Conservation (phyloP, 2,329 filamentous ascomycete genomes). For the Claviceps digitariae region DNA sequence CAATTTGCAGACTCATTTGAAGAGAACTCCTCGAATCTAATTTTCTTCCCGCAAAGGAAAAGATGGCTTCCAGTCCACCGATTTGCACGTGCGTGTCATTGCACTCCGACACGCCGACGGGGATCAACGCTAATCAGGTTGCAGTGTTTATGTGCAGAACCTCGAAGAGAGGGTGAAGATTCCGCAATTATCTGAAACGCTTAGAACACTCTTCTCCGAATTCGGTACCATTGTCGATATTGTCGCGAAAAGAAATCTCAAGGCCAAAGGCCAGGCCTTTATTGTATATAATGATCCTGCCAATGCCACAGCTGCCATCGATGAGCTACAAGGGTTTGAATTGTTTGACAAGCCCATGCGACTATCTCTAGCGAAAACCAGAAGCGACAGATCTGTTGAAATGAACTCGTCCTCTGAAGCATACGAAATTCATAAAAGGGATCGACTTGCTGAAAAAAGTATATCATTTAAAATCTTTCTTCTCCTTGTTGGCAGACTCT, state of each 20-base stretch:
- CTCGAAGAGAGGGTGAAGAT: slow-evolving; percentile 87
- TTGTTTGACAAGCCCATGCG: slow-evolving; percentile 86
- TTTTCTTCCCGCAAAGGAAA: neutral
- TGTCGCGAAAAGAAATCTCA: slow-evolving; percentile 77
- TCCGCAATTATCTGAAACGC: slow-evolving; percentile 57
- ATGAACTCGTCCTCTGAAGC: slow-evolving; percentile 62
- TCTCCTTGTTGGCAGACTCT: neutral
- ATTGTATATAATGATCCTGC: slow-evolving; percentile 77
- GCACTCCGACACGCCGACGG: slow-evolving; percentile 47
- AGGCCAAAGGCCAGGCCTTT: slow-evolving; percentile 91
- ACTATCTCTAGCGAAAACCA: slow-evolving; percentile 65
- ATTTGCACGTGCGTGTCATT: slow-evolving; percentile 63
- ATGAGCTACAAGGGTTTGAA: slow-evolving; percentile 84
- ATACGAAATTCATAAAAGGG: slow-evolving; percentile 74
- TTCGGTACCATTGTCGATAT: slow-evolving; percentile 79
- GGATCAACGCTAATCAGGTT: slow-evolving; percentile 21
- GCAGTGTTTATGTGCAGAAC: slow-evolving; percentile 61
- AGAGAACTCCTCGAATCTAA: too few relatives aligned
- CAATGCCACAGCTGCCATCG: slow-evolving; percentile 66
- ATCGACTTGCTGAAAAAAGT: slow-evolving; percentile 84
- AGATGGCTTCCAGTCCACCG: slow-evolving; percentile 19
- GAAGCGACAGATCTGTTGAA: slow-evolving; percentile 78
- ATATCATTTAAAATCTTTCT: slow-evolving; percentile 11
- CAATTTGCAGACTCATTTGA: too few relatives aligned
- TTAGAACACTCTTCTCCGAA: slow-evolving; percentile 70